Base-by-base conservation (phyloP, 208 protist genomes). In the Angomonas deanei region DNA sequence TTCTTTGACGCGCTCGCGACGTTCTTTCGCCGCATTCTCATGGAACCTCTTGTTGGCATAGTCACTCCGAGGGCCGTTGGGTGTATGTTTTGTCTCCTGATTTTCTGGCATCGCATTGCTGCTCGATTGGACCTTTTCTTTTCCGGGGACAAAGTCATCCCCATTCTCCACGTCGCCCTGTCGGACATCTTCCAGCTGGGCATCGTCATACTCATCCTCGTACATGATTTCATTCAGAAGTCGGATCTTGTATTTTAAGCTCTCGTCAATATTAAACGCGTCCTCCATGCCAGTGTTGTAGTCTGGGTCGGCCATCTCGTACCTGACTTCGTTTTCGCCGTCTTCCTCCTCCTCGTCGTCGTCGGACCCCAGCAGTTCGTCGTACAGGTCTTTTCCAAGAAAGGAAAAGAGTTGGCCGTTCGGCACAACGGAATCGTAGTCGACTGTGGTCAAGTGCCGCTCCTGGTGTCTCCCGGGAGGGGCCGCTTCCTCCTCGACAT, bases 171-270 rank as follows among this genome's bases (percentile, higher is more conserved):
- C 72, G 3, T 55, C 68, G 10, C 48, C 69, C 2, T 30, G 36
- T 5, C 69, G 38, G 23, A 71, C 72, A 34, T 70, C 72, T 6
- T 86, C 84, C n/a, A 77, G 55, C 58, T 80, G 74, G 0, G 74
- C 79, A 58, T 96, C 90, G 60, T 96, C 90, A 62, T 76, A 71
- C 58, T 96, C 90, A 55, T 96, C 90, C 56, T 96, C 90, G 72
- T 96, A 96, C 80, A 96, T 82, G 36, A 92, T 63, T 50, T 91
- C 86, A 56, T 80, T 88, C 24, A 95, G 69, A 66, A 96, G 76
- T 11, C 84, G 84, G 47, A 93, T 93, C 53, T 84, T 86, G 49
- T 87, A 82, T 65, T 80, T 80, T 66, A 96, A 73, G 15, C 78
- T 64, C 27, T 93, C 86, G 62, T 92, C 86, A 15, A 93, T 66